Conservation (phyloP, 441 rosid species). For the Bruguiera hainesii region DNA sequence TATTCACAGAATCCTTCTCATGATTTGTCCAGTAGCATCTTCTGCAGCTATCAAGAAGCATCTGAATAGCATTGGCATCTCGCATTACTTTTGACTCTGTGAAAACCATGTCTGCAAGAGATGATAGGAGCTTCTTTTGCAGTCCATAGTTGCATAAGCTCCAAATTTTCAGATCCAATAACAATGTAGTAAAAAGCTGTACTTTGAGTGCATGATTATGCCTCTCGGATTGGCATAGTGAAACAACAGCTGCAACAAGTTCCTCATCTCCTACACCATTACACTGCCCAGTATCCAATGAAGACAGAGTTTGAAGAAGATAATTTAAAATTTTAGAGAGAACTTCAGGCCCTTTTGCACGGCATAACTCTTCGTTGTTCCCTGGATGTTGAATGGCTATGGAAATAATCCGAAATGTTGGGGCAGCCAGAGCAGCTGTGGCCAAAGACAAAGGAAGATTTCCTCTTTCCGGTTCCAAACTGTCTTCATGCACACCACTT, state of each 20-base stretch:
- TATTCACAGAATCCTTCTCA: constrained; percentile 75
- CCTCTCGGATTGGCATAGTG: constrained; percentile 85
- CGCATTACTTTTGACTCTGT: constrained; percentile 90
- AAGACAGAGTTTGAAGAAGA: constrained; percentile 82
- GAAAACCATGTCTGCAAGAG: constrained; percentile 99
- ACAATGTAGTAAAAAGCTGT: constrained; percentile 85
- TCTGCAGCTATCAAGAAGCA: constrained; percentile 99
- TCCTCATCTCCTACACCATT: constrained; percentile 89
- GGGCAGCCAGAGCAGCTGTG: constrained; percentile 80
- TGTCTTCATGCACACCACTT: constrained; percentile 67
- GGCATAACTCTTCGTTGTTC: constrained; percentile 88
- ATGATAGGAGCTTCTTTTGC: constrained; percentile 95
- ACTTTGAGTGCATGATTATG: constrained; percentile 88
- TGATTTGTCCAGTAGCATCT: constrained; percentile 93
- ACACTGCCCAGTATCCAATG: constrained; percentile 53
- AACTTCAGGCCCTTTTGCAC: constrained; percentile 84
- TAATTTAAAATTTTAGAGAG: constrained; percentile 82
- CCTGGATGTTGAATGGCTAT: constrained; percentile 83
- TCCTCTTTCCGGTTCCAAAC: constrained; percentile 76
- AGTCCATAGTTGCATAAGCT: constrained; percentile 97
- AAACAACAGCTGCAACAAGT: constrained; percentile 94
- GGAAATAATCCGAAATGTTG: constrained; percentile 83
- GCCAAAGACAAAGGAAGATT: constrained; percentile 53
- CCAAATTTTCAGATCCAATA: constrained; percentile 95
- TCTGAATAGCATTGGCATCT: constrained; percentile 95